Evolutionary conservation across 192 early-diverging fungal genomes (phyloP).

Genomic region (Backusella circina): DNA sequence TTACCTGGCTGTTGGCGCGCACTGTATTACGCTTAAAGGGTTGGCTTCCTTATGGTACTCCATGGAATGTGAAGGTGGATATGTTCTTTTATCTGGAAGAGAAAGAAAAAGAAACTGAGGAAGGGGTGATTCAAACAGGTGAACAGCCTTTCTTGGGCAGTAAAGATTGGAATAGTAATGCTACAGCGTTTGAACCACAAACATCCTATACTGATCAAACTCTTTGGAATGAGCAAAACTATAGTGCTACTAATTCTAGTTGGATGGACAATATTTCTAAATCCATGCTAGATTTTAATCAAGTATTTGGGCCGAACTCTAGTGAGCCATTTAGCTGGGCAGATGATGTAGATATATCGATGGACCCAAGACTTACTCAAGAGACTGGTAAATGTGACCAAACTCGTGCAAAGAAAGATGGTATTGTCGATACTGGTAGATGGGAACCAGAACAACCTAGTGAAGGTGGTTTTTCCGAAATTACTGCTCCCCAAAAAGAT

Average conservation of each 20-base stretch:
- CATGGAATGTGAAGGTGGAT: neutral
- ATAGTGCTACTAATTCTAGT: neutral
- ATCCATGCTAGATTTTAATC: neutral
- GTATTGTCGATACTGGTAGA: no score
- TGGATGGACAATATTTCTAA: neutral
- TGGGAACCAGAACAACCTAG: neutral
- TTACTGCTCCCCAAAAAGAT: neutral
- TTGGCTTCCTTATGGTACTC: neutral
- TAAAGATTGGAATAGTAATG: neutral
- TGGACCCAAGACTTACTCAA: neutral
- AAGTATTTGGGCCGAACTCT: neutral
- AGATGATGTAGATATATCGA: neutral
- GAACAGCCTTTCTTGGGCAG: no score
- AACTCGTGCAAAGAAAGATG: neutral
- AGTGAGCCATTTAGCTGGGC: neutral
- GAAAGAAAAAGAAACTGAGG: neutral
- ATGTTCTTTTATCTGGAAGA: slow-evolving; percentile 1
- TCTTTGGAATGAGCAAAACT: neutral
- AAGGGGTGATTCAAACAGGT: neutral
- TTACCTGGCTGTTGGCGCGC: neutral
- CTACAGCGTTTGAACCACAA: neutral
- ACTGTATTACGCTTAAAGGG: neutral
- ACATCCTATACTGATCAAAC: neutral
- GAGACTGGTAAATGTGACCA: neutral
- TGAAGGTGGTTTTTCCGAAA: no score